phyloP scores from a whole-genome alignment of 1,139 yeast species.

The Geotrichum fermentans region DNA sequence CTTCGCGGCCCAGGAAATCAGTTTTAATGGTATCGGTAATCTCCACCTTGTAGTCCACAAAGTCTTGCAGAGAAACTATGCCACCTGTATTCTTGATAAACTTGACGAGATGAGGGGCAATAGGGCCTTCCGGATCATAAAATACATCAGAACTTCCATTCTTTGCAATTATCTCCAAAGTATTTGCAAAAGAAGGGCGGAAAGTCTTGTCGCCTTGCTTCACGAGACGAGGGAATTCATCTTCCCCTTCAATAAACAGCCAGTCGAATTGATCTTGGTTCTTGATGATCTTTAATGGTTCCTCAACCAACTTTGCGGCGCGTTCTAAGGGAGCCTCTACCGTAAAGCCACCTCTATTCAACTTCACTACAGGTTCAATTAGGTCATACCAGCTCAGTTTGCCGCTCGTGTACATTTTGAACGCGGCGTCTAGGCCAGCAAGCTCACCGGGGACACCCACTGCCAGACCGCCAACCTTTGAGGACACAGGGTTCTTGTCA shows the following conservation, averaged over 20 bases:
- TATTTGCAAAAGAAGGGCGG: conserved; percentile 60
- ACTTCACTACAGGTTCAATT: conserved; percentile 65
- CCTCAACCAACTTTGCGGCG: conserved; percentile 29
- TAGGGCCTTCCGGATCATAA: conserved; percentile 78
- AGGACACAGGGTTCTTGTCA: conserved; percentile 41
- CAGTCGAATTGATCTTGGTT: conserved; percentile 32
- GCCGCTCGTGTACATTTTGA: conserved; percentile 62
- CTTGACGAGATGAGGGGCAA: conserved; percentile 52
- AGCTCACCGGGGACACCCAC: conserved; percentile 88
- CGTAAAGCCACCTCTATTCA: conserved; percentile 65
- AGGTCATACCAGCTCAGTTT: conserved; percentile 66
- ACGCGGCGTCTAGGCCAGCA: conserved; percentile 67
- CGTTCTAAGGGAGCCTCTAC: conserved; percentile 48
- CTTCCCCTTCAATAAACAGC: conserved; percentile 38
- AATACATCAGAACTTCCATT: conserved; percentile 74
- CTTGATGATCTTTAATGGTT: conserved; percentile 7
- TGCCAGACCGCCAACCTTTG: conserved; percentile 79
- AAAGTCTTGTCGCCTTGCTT: conserved; percentile 54
- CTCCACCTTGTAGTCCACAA: conserved; percentile 53
- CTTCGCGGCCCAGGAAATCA: conserved; percentile 46
- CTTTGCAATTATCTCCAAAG: conserved; percentile 61
- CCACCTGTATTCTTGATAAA: conserved; percentile 54
- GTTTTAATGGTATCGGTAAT: conserved; percentile 54
- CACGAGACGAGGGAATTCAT: conserved; percentile 36
- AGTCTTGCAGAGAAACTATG: conserved; percentile 56